These are phyloP conservation scores for Plasmodium gonderi DNA, from an alignment of 169 alveolate genomes.

Conservation along the genomic window DNA sequence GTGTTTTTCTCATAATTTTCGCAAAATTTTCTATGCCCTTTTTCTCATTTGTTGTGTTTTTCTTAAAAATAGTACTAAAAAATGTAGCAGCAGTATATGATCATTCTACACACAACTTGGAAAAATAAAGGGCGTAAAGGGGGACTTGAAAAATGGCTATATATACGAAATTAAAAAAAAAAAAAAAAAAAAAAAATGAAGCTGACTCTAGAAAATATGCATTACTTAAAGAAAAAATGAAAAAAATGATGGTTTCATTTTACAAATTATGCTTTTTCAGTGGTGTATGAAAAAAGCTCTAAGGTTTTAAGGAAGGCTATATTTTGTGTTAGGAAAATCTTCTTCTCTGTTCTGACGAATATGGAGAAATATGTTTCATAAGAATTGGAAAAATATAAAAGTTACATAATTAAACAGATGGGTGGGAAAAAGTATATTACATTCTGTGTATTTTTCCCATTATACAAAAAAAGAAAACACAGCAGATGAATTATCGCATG, in stretches of 20 bases:
- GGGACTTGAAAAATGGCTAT: too few species aligned
- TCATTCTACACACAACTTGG: background rate
- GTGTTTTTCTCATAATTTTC: background rate
- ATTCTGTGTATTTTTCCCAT: background rate
- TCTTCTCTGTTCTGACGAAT: background rate
- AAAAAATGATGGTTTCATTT: background rate
- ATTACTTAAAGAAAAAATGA: background rate
- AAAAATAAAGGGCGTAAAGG: background rate
- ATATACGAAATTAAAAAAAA: background rate
- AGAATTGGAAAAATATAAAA: background rate
- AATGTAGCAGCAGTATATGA: background rate
- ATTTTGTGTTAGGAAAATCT: background rate
- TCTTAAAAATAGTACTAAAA: background rate
- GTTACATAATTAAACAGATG: background rate
- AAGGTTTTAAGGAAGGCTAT: background rate
- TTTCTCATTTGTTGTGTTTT: constrained; percentile 1
- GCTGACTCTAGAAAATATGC: background rate
- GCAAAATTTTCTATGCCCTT: background rate
- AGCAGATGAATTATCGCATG: background rate
- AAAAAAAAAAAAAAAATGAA: background rate
- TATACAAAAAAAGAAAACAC: background rate
- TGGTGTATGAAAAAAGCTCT: background rate
- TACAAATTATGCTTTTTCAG: background rate
- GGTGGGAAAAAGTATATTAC: background rate
- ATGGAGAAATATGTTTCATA: background rate